Percentiles rank a stretch among this genome's conserved stretches.
Conservation (phyloP, 169 alveolate genomes). For the Amoebophrya sp. region DNA sequence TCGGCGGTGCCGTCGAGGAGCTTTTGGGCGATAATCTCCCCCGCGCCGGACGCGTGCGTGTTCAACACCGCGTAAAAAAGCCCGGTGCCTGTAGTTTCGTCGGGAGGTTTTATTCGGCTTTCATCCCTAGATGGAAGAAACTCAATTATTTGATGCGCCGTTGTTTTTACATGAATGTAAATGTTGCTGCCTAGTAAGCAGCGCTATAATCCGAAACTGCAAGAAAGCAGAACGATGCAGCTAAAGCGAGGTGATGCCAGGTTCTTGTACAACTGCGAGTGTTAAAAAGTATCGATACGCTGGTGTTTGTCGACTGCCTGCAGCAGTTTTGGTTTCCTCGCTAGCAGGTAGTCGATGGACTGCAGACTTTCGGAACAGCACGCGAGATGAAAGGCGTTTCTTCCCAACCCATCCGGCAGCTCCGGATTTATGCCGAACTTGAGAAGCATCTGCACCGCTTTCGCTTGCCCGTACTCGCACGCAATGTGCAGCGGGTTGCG, state of each 20-base stretch:
- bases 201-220: too few species aligned
- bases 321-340: background rate
- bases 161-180: too few species aligned
- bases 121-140: too few species aligned
- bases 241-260: too few species aligned
- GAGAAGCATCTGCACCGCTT: background rate
- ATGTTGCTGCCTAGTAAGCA: too few species aligned
- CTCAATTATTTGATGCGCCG: too few species aligned
- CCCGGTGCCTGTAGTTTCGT: too few species aligned
- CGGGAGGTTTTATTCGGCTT: too few species aligned
- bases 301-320: background rate
- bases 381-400: background rate
- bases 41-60: conserved; percentile 4
- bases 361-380: background rate
- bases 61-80: background rate
- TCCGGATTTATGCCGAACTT: background rate
- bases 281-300: too few species aligned
- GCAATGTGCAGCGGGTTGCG: conserved; percentile 23
- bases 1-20: background rate
- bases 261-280: too few species aligned
- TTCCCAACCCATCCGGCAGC: background rate
- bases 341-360: background rate
- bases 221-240: too few species aligned
- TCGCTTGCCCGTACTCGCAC: background rate
- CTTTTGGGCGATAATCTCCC: background rate